Evolutionary conservation across 2,329 filamentous ascomycete genomes (phyloP).

Genomic region (Colletotrichum gloeosporioides): DNA sequence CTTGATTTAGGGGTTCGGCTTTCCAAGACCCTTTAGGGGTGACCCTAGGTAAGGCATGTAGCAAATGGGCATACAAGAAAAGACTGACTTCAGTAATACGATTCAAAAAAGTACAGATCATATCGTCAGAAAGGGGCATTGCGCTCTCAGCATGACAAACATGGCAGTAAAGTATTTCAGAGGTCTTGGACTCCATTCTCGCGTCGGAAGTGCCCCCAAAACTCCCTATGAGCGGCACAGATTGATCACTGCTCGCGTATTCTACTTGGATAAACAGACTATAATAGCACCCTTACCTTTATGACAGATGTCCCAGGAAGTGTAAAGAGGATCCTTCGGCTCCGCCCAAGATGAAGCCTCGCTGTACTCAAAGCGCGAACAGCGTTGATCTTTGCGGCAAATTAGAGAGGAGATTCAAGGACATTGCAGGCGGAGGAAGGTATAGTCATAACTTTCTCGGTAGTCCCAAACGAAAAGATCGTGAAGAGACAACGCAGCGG

Average conservation of each 20-base stretch:
- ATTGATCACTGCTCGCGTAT: background rate
- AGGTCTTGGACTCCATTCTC: background rate
- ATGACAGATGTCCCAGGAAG: rapidly evolving
- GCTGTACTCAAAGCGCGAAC: too few relatives aligned
- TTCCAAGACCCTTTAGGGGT: background rate
- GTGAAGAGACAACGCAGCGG: too few relatives aligned
- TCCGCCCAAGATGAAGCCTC: too few relatives aligned
- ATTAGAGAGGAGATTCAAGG: too few relatives aligned
- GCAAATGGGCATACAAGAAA: background rate
- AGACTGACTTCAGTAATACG: background rate
- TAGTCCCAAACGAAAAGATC: too few relatives aligned
- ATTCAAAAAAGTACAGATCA: background rate
- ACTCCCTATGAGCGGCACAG: rapidly evolving
- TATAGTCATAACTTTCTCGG: too few relatives aligned
- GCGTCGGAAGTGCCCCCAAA: background rate
- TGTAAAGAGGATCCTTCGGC: rapidly evolving
- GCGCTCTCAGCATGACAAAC: background rate
- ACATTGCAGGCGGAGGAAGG: too few relatives aligned
- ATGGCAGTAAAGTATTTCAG: rapidly evolving
- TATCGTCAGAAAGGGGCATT: background rate
- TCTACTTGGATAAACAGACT: background rate
- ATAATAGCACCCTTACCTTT: rapidly evolving
- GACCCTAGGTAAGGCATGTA: background rate
- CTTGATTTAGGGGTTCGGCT: background rate
- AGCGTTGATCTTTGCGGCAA: too few relatives aligned